Base-by-base conservation (phyloP, 129 eudicot species). In the Flaveria linearis region DNA sequence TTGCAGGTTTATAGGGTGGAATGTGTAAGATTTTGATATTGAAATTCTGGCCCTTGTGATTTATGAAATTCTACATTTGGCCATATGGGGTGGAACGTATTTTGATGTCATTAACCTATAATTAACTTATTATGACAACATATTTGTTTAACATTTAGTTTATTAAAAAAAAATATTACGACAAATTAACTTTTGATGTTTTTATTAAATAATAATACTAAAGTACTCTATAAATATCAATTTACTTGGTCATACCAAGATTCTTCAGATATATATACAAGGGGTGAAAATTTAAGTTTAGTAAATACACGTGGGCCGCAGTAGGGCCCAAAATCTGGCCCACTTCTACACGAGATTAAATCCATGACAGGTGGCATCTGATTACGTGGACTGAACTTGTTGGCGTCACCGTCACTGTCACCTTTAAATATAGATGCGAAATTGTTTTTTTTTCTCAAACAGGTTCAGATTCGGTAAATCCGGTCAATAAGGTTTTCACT, bases 321-420 rank as follows among this genome's bases (percentile, higher is more conserved):
- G 23, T 71, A 45, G 25, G 75, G 80, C 15, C 16, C 26, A 12
- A 13, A 17, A 15, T 9, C 23, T 49, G 82, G 70, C 75, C 84
- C 84, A 80, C 71, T 20, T 13, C 25, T 46, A 80, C 75, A 80
- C 80, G 84, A 43, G 43, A 80, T 66, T 53, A 73, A 80, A 73
- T 80, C 75, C 80, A 56, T 66, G 80, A 12, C n/a, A n/a, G n/a
- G n/a, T 80, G 84, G 80, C 84, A 67, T 26, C 23, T 47, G 64
- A 39, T 74, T 80, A 73, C 83, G 79, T 79, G 75, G 42, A 73
- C 74, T 65, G 52, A 43, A 53, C 58, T 53, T 73, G 69, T 47
- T 73, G 66, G 58, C 75, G 75, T 64, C 83, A 72, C 83, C 75
- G 26, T 25, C 36, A 30, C 4, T 0, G 36, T 30, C n/a, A n/a